Evolutionary conservation across 2,329 filamentous ascomycete genomes (phyloP), one percentile per base, ranked within the genome.

Genomic region (Fusarium metavorans): DNA sequence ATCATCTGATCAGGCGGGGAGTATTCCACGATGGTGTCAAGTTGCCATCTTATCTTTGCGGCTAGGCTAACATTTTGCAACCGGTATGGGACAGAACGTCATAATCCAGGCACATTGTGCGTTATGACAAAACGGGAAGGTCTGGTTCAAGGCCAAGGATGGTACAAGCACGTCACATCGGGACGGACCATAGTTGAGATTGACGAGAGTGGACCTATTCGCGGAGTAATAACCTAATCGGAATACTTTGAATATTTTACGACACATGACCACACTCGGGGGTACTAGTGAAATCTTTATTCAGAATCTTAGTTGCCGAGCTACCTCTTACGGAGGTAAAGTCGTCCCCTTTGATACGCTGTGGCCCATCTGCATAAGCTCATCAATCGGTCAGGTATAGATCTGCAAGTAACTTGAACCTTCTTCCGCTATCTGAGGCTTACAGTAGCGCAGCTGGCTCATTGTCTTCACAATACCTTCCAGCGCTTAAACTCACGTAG

Each of bases 61-160:
- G 16, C 23, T 23, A 23, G 20, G 23, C 23, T 23, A 18, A 23
- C 37, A 16, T 34, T 8, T n/a, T 27, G 10, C 18, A 35, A 41
- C 9, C 8, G 18, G 6, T n/a, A 58, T 10, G 35, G 35, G 20
- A 27, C 35, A 70, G 63, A 39, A 72, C 56, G 35, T n/a, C 23
- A 70, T 57, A n/a, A 20, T 58, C 48, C 48, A 52, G 48, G 30
- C 18, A 58, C 25, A 37, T 58, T 27, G 25, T 30, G 41, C 59
- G 32, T 18, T n/a, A 27, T 60, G 25, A 45, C 71, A 30, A 57
- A 63, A 73, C 43, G 62, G 71, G 71, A 74, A 73, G 71, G 71
- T 73, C 71, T 50, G 1, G 14, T 32, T 43, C 48, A 60, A 16
- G 60, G 43, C 37, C 50, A 60, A 59, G 27, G 60, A 25, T 64